Evolutionary conservation across 495 filamentous ascomycete species (phyloP).

Genomic region (Neurospora sublineolata): DNA sequence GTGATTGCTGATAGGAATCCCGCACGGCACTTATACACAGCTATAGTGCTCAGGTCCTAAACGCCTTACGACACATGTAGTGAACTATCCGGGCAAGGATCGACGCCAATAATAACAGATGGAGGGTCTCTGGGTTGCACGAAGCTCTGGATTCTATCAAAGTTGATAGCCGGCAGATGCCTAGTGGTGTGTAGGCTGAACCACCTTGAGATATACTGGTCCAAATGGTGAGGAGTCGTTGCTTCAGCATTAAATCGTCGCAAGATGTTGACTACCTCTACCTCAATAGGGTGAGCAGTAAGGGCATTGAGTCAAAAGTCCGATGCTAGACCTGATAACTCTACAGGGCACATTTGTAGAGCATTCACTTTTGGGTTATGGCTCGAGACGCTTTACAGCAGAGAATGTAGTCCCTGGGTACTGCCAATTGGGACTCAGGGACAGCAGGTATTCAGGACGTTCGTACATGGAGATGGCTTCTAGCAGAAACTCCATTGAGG

Average conservation of each 20-base stretch:
- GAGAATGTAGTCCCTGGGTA: accelerated
- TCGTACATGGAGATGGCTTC: background rate
- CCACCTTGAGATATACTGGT: background rate
- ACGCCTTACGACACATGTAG: background rate
- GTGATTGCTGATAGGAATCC: no score
- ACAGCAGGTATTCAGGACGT: background rate
- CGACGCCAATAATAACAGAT: background rate
- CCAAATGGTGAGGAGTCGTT: background rate
- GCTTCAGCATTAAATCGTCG: background rate
- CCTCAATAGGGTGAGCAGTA: background rate
- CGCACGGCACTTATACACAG: background rate
- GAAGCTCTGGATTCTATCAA: background rate
- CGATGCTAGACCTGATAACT: background rate
- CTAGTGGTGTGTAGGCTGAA: background rate
- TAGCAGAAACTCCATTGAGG: background rate
- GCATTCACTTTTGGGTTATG: background rate
- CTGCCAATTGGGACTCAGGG: background rate
- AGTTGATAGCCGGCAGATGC: background rate
- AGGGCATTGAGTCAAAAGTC: background rate
- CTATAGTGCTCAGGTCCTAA: background rate
- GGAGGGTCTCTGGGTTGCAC: background rate
- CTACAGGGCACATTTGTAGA: background rate
- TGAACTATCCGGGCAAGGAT: background rate
- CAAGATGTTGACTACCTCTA: background rate
- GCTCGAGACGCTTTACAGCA: background rate